A percentile compares a stretch with the other conserved stretches of the same genome.
Evolutionary conservation across 2,329 filamentous ascomycete species (phyloP).

Genomic region (Cyclaneusma minus): DNA sequence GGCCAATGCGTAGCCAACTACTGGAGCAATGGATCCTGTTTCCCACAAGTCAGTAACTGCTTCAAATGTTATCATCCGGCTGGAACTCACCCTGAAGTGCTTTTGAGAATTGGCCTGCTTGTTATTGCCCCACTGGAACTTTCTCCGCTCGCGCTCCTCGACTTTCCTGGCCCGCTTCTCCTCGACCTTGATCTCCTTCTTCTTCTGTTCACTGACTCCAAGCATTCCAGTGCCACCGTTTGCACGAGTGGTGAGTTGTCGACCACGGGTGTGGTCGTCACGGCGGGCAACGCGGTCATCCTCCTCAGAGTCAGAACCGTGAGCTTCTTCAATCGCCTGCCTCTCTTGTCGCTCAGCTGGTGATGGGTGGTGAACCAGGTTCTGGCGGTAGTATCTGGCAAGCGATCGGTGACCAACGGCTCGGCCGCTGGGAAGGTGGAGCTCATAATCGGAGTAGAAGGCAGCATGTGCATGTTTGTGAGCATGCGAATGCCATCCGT

Average conservation of each 20-base stretch:
- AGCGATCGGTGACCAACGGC: constrained; percentile 82
- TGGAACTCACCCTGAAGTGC: constrained; percentile 48
- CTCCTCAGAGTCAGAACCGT: constrained; percentile 27
- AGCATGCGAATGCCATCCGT: constrained; percentile 71
- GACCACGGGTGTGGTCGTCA: constrained; percentile 27
- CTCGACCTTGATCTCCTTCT: constrained; percentile 45
- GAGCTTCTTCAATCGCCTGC: constrained; percentile 40
- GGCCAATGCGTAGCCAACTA: no score
- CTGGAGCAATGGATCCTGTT: no score
- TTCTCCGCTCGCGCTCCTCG: constrained; percentile 43
- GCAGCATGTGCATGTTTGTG: constrained; percentile 60
- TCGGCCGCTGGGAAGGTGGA: constrained; percentile 81
- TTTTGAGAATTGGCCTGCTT: constrained; percentile 52
- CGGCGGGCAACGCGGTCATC: constrained; percentile 21
- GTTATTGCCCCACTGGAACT: constrained; percentile 55
- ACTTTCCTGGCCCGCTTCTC: constrained; percentile 56
- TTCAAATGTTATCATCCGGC: no score
- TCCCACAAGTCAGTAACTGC: no score
- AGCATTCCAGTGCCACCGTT: constrained; percentile 64
- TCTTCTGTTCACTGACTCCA: constrained; percentile 63
- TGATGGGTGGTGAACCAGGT: constrained; percentile 71
- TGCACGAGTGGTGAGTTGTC: constrained; percentile 47
- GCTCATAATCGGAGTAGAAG: constrained; percentile 84
- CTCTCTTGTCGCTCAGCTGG: constrained; percentile 59
- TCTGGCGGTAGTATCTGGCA: constrained; percentile 82